Percentiles rank a stretch among this genome's conserved stretches.
phyloP scores from a whole-genome alignment of 768 basidiomycete genomes.

The Tricholoma sp. region DNA sequence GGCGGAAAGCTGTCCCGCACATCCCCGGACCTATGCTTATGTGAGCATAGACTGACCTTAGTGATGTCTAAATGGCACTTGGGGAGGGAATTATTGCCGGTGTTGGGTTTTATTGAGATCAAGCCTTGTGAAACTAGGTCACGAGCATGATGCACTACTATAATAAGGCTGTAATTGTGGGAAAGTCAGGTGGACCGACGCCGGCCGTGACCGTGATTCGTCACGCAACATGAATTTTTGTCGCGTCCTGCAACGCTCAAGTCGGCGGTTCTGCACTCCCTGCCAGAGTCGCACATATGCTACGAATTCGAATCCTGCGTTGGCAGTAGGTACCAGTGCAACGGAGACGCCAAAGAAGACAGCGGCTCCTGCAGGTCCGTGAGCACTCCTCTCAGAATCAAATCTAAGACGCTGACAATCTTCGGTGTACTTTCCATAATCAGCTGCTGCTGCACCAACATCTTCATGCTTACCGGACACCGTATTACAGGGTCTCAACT shows the following conservation, averaged over 20 bases:
- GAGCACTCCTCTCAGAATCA: not conserved
- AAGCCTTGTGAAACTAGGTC: too few relatives aligned
- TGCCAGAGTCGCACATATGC: conserved; percentile 12
- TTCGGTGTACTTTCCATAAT: not conserved
- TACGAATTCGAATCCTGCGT: conserved; percentile 4
- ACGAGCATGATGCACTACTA: too few relatives aligned
- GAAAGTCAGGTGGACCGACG: too few relatives aligned
- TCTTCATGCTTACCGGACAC: conserved; percentile 75
- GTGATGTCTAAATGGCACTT: too few relatives aligned
- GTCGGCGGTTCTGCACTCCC: conserved; percentile 10
- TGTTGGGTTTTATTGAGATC: too few relatives aligned
- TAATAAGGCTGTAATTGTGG: too few relatives aligned
- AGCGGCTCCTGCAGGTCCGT: conserved; percentile 6
- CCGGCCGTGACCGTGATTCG: not conserved
- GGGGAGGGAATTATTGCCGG: too few relatives aligned
- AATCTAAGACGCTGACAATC: not conserved
- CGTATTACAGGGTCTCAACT: conserved; percentile 73
- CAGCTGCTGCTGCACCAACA: conserved; percentile 21
- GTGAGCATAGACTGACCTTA: too few relatives aligned
- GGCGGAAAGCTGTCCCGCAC: too few relatives aligned
- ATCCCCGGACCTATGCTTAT: too few relatives aligned
- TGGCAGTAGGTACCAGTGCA: not conserved
- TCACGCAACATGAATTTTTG: conserved; percentile 23
- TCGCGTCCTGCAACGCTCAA: conserved; percentile 16
- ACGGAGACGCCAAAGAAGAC: conserved; percentile 8